phyloP scores from a whole-genome alignment of 441 rosid genomes.

The Melastoma candidum region DNA sequence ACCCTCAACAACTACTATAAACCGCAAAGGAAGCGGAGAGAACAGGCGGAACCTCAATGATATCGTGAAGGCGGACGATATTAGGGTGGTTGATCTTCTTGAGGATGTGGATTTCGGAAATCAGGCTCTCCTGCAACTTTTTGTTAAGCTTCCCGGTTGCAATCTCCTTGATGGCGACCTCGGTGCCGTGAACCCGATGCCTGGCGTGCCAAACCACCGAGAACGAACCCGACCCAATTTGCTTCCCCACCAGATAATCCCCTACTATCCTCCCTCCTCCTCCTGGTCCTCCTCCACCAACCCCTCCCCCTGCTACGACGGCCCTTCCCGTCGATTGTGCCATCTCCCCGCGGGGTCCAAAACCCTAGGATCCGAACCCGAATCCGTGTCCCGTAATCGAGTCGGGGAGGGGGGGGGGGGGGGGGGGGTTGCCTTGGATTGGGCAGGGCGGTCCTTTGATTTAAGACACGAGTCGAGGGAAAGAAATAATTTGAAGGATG shows the following conservation, averaged over 20 bases:
- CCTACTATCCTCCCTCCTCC: slow-evolving; percentile 56
- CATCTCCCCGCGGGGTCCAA: slow-evolving; percentile 23
- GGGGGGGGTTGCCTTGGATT: too few species aligned
- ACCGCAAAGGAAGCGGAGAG: too few species aligned
- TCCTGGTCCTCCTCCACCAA: too few species aligned
- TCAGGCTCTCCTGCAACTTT: slow-evolving; percentile 86
- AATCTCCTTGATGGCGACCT: slow-evolving; percentile 97
- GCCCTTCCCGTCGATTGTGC: slow-evolving; percentile 43
- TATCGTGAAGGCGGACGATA: slow-evolving; percentile 79
- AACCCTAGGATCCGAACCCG: too few species aligned
- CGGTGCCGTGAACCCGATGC: slow-evolving; percentile 79
- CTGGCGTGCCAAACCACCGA: slow-evolving; percentile 93
- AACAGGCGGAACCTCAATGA: slow-evolving; percentile 54
- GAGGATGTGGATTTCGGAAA: slow-evolving; percentile 83
- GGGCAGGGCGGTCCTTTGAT: too few species aligned
- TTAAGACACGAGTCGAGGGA: too few species aligned
- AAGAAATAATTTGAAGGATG: too few species aligned
- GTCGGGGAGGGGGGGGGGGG: too few species aligned
- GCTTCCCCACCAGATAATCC: slow-evolving; percentile 63
- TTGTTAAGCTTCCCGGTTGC: slow-evolving; percentile 47
- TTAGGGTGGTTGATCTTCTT: slow-evolving; percentile 72
- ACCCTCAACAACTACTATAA: too few species aligned
- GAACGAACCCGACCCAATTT: slow-evolving; percentile 97
- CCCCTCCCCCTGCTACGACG: too few species aligned
- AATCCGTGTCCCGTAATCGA: too few species aligned